A percentile compares a stretch with the other conserved stretches of the same genome.
These are phyloP conservation scores for Quercus phellos DNA, from an alignment of 331 rosid genomes.

Conservation along the genomic window DNA sequence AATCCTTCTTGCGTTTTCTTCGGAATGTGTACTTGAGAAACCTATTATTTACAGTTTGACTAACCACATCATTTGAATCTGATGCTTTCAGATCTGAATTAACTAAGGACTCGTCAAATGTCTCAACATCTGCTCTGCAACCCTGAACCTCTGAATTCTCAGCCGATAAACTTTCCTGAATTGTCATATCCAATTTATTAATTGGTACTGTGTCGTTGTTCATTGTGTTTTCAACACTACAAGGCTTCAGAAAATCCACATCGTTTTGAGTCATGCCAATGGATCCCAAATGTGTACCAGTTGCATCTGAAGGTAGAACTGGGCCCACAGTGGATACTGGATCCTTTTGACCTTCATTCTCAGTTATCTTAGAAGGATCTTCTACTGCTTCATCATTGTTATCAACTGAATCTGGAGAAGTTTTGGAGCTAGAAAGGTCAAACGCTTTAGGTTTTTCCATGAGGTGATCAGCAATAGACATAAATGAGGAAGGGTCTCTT, in stretches of 20 bases:
- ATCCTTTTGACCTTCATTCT: slow-evolving; percentile 41
- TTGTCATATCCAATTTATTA: slow-evolving; percentile 34
- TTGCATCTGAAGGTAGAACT: slow-evolving; percentile 20
- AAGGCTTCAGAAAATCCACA: slow-evolving; percentile 28
- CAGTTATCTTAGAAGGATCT: slow-evolving; percentile 26
- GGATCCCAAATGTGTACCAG: slow-evolving; percentile 23
- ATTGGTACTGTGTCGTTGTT: slow-evolving; percentile 27
- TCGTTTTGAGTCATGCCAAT: slow-evolving; percentile 29
- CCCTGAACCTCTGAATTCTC: slow-evolving; percentile 32
- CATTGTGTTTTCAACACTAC: slow-evolving; percentile 31
- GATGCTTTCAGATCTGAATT: slow-evolving; percentile 35
- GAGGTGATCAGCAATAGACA: slow-evolving; percentile 26
- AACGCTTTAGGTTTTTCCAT: slow-evolving; percentile 28
- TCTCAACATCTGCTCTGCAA: slow-evolving; percentile 33
- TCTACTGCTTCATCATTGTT: slow-evolving; percentile 25
- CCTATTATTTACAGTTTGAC: slow-evolving; percentile 40
- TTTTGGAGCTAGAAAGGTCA: slow-evolving; percentile 19
- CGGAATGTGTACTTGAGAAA: slow-evolving; percentile 69
- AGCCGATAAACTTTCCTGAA: slow-evolving; percentile 39
- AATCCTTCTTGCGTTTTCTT: slow-evolving; percentile 75
- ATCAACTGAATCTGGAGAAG: slow-evolving; percentile 21
- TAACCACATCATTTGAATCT: slow-evolving; percentile 35
- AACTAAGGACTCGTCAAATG: slow-evolving; percentile 29
- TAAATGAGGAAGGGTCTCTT: slow-evolving; percentile 21
- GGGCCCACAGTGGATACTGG: slow-evolving; percentile 15